Evolutionary conservation across 2,329 filamentous ascomycete genomes (phyloP).

Genomic region (Verticillium alfalfae): DNA sequence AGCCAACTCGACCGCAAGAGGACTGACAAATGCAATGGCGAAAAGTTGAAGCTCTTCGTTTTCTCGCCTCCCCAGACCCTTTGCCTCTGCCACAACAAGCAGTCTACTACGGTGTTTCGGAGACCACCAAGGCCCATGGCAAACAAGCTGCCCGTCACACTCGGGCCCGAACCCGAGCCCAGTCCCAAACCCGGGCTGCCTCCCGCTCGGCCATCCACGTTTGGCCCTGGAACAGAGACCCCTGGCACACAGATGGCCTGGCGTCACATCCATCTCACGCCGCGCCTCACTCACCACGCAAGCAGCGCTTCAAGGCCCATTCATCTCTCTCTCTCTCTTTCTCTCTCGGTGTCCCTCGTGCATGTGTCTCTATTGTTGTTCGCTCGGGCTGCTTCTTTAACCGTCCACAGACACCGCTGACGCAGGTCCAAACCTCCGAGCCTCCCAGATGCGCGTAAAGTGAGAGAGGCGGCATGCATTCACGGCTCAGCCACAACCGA

Average conservation of each 20-base stretch:
- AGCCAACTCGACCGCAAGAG: not conserved
- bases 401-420: not conserved
- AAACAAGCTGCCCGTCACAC: not conserved
- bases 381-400: too few relatives aligned
- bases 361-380: too few relatives aligned
- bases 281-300: not conserved
- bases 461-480: too few relatives aligned
- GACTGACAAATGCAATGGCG: not conserved
- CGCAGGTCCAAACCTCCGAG: not conserved
- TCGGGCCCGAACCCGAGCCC: not conserved
- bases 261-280: not conserved
- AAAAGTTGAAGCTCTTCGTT: not conserved
- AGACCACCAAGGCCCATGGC: not conserved
- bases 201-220: not conserved
- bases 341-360: too few relatives aligned
- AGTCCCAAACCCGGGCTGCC: not conserved
- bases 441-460: not conserved
- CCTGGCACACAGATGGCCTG: not conserved
- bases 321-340: too few relatives aligned
- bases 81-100: not conserved
- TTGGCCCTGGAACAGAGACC: not conserved
- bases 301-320: too few relatives aligned
- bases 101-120: not conserved
- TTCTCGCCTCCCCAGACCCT: too few relatives aligned
- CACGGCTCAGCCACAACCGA: too few relatives aligned